phyloP scores from a whole-genome alignment of 2,329 filamentous ascomycete species.

The Sporothrix brasiliensis region DNA sequence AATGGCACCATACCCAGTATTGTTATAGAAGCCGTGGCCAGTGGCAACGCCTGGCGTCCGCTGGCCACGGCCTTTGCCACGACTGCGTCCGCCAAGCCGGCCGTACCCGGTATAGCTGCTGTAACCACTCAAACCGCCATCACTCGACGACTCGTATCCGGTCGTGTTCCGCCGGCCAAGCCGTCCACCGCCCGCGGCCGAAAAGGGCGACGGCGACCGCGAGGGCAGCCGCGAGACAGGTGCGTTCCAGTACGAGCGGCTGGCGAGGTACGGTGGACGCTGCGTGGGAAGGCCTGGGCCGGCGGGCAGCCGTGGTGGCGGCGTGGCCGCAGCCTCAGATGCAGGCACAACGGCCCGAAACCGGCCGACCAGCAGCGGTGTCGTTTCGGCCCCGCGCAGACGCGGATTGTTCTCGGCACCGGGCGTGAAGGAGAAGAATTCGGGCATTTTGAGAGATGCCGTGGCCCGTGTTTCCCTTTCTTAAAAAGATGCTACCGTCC shows the following conservation, averaged over 20 bases:
- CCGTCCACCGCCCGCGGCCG: not conserved
- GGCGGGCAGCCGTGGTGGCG: conserved; percentile 39
- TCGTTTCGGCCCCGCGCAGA: conserved; percentile 52
- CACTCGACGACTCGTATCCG: conserved; percentile 4
- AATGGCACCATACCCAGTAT: conserved; percentile 31
- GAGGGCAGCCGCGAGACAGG: conserved; percentile 22
- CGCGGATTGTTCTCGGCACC: conserved; percentile 62
- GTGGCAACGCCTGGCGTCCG: not conserved
- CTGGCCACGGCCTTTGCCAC: not conserved
- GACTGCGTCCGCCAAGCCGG: not conserved
- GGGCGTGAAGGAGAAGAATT: conserved; percentile 69
- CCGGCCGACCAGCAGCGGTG: conserved; percentile 64
- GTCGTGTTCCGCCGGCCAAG: not conserved
- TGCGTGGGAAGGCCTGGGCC: not conserved
- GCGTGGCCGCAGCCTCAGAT: not conserved
- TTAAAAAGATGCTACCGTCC: not conserved
- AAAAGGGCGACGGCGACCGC: conserved; percentile 30
- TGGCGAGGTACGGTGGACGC: conserved; percentile 13
- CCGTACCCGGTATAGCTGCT: not conserved
- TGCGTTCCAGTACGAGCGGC: conserved; percentile 27
- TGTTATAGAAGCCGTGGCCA: conserved; percentile 30
- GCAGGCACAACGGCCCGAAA: conserved; percentile 59
- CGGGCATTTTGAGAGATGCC: conserved; percentile 53
- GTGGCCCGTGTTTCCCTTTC: not conserved
- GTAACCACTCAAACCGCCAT: not conserved